Evolutionary conservation across 2,329 filamentous ascomycete species (phyloP), one percentile per base, ranked within the genome.

Genomic region (Colletotrichum theobromicola): DNA sequence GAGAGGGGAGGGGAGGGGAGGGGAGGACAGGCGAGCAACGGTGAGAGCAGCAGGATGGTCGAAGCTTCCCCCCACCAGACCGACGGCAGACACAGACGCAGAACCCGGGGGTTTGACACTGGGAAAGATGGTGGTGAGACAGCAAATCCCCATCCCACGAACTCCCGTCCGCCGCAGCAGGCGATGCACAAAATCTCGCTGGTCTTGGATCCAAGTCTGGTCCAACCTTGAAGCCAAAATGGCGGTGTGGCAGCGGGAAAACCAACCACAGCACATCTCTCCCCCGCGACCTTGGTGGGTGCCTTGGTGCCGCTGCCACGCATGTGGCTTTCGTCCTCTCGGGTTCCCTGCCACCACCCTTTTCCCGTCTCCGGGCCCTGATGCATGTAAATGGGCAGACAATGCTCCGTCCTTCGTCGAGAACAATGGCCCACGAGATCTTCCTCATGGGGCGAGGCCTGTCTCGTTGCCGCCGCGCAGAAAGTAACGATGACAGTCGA

Each of bases 201-300:
- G 18, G 28, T 53, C n/a, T 21, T 62, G 55, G 46, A 67, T 74
- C 21, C 61, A 32, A 72, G 68, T 66, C 72, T 72, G 72, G 72
- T 35, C 21, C 55, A 67, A 63, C 63, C 69, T 68, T 64, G 46
- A 69, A 67, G 72, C 70, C 34, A 73, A 58, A 73, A 63, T 73
- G 58, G 73, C 73, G 73, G 73, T 75, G 73, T 75, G 73, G 70
- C 73, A 73, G 50, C 64, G 42, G 37, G 63, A 71, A 62, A 42
- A 8, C 30, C 21, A 30, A 66, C 26, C n/a, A 55, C 28, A 42
- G 62, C 34, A 58, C 16, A 57, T 42, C 50, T 57, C 26, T 50
- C 30, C 30, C 28, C 50, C 46, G 46, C 21, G 37, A 73, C 58
- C 58, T 58, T 63, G 65, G 21, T 70, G 53, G 67, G 60, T 55